These are phyloP conservation scores for Kockiozyma suomiensis DNA, from an alignment of 805 yeast genomes.

Conservation along the genomic window DNA sequence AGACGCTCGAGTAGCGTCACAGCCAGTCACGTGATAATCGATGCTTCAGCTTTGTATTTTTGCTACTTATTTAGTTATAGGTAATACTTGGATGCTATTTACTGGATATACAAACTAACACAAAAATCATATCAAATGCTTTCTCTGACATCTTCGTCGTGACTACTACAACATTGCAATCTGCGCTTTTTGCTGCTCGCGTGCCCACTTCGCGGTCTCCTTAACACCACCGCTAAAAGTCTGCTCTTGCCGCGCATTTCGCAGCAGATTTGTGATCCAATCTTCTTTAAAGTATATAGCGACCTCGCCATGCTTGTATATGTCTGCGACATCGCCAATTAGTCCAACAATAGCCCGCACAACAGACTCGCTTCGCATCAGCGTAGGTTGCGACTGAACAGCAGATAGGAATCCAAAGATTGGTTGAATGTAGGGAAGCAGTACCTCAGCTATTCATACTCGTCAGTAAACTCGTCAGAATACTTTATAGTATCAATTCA, in stretches of 20 bases:
- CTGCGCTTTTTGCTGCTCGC: conserved; percentile 65
- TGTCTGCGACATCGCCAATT: conserved; percentile 88
- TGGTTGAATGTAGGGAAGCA: conserved; percentile 66
- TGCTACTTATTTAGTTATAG: not conserved
- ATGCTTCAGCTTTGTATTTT: too few species aligned
- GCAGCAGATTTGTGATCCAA: conserved; percentile 81
- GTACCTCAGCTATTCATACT: conserved; percentile 49
- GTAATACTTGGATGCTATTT: not conserved
- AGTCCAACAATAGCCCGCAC: conserved; percentile 86
- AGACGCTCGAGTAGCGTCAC: not conserved
- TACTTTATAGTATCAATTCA: not conserved
- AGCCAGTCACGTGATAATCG: not conserved
- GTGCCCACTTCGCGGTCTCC: conserved; percentile 97
- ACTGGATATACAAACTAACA: conserved; percentile 2
- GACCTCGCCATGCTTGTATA: conserved; percentile 78
- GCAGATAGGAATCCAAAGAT: conserved; percentile 69
- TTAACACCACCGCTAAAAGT: conserved; percentile 66
- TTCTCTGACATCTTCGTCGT: too few species aligned
- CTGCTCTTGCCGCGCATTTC: conserved; percentile 66
- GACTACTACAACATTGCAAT: conserved; percentile 36
- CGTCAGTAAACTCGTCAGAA: not conserved
- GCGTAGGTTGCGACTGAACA: conserved; percentile 60
- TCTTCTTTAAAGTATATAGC: conserved; percentile 64
- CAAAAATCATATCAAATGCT: not conserved
- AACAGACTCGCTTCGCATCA: conserved; percentile 67